A percentile compares a stretch with the other conserved stretches of the same genome.
Evolutionary conservation across 345 rosid species (phyloP).

Genomic region (Angophora floribunda): DNA sequence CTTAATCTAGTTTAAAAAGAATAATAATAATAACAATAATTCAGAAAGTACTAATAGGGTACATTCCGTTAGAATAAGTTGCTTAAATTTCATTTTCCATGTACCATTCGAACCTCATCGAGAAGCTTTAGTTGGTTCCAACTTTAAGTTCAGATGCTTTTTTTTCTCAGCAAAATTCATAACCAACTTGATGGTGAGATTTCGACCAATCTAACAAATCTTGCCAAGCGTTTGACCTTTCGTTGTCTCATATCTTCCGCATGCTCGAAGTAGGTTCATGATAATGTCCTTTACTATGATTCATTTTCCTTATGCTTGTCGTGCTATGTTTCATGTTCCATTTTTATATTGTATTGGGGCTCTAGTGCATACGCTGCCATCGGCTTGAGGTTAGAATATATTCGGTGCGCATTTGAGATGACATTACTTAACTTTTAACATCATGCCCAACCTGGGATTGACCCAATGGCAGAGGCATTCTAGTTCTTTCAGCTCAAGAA

Average conservation of each 20-base stretch:
- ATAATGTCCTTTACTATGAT: neutral
- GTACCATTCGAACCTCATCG: neutral
- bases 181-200: neutral
- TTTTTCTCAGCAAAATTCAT: neutral
- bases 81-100: neutral
- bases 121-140: neutral
- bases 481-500: no score
- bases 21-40: no score
- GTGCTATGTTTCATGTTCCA: neutral
- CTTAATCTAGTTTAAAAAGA: neutral
- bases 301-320: neutral
- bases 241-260: neutral
- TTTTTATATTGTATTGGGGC: neutral
- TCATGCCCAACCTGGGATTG: neutral
- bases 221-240: neutral
- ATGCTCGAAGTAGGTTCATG: neutral
- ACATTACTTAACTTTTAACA: neutral
- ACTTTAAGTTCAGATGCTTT: neutral
- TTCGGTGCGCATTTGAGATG: neutral
- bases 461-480: neutral
- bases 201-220: neutral
- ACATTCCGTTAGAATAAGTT: neutral
- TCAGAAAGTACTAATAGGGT: neutral
- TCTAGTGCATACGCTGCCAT: neutral
- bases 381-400: neutral